A percentile compares a stretch with the other conserved stretches of the same genome.
phyloP scores from a whole-genome alignment of 2,329 filamentous ascomycete species.

The Cladosporium sp. region DNA sequence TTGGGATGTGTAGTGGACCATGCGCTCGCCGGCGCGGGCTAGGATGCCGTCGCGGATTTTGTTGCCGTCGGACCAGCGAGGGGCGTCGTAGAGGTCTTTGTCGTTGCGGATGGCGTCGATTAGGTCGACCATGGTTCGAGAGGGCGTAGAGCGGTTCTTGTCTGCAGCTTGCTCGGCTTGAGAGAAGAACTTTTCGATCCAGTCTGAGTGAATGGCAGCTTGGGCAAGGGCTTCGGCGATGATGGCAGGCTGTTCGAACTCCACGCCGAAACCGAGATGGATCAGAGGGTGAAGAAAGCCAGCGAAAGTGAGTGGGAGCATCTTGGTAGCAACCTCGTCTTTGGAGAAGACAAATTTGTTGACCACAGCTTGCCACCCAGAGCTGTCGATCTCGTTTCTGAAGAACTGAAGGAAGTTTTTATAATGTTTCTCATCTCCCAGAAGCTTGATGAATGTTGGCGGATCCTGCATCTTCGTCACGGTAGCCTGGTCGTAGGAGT shows the following conservation, averaged over 20 bases:
- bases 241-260: slow-evolving; percentile 79
- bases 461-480: slow-evolving; percentile 61
- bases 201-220: slow-evolving; percentile 65
- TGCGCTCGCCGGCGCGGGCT: slow-evolving; percentile 61
- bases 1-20: slow-evolving; percentile 61
- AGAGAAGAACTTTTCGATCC: slow-evolving; percentile 58
- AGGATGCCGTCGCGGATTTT: slow-evolving; percentile 72
- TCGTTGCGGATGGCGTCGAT: slow-evolving; percentile 61
- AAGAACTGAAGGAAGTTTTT: slow-evolving; percentile 77
- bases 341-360: slow-evolving; percentile 69
- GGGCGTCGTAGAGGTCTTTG: slow-evolving; percentile 58
- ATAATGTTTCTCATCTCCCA: slow-evolving; percentile 69
- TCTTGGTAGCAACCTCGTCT: slow-evolving; percentile 64
- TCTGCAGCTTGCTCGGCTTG: slow-evolving; percentile 54
- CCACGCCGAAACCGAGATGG: slow-evolving; percentile 81
- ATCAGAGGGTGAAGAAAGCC: slow-evolving; percentile 79
- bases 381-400: slow-evolving; percentile 67
- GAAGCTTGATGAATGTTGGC: slow-evolving; percentile 56
- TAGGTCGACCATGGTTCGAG: slow-evolving; percentile 58
- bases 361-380: slow-evolving; percentile 64
- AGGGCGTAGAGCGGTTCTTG: slow-evolving; percentile 23
- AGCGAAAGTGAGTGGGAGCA: slow-evolving; percentile 69
- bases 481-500: slow-evolving; percentile 48
- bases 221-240: slow-evolving; percentile 80
- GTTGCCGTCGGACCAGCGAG: slow-evolving; percentile 45